Conservation (phyloP, 495 filamentous ascomycete genomes). For the Neurospora sp. region DNA sequence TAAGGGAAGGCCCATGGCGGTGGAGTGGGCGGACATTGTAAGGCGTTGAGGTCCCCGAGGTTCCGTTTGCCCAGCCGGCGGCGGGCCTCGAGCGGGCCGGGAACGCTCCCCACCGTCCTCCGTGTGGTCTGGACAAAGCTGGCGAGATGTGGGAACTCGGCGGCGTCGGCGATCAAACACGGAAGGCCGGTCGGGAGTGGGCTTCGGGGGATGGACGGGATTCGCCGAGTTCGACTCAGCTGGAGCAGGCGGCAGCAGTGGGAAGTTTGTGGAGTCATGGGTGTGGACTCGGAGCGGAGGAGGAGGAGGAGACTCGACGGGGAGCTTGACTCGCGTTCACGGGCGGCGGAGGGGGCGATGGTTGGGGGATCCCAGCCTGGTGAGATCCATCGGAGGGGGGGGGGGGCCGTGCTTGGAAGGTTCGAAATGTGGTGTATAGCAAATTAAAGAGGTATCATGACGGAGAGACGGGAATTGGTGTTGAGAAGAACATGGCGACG, state of each 20-base stretch:
- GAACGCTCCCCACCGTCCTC: conserved; percentile 21
- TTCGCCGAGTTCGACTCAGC: conserved; percentile 5
- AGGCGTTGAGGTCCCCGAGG: conserved; percentile 33
- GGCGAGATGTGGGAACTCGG: not conserved
- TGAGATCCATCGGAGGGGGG: not conserved
- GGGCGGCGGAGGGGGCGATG: not conserved
- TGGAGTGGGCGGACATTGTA: conserved; percentile 24
- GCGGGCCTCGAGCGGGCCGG: conserved; percentile 43
- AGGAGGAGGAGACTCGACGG: not conserved
- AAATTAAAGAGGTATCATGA: not conserved
- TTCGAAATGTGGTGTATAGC: not conserved
- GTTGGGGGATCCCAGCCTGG: not conserved
- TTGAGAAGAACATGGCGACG: not conserved
- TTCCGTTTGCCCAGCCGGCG: conserved; percentile 42
- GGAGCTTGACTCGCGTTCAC: not conserved
- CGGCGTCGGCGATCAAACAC: not conserved
- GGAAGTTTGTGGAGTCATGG: conserved; percentile 26
- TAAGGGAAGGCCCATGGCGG: conserved; percentile 31
- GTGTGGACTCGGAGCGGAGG: not conserved
- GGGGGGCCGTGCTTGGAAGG: not conserved
- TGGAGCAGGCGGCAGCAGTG: conserved; percentile 33
- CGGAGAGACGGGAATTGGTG: not conserved
- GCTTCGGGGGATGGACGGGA: not conserved
- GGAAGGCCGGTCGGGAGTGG: not conserved
- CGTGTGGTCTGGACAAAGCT: conserved; percentile 2